phyloP scores from a whole-genome alignment of 2,329 filamentous ascomycete species.

The Neonectria sp. region DNA sequence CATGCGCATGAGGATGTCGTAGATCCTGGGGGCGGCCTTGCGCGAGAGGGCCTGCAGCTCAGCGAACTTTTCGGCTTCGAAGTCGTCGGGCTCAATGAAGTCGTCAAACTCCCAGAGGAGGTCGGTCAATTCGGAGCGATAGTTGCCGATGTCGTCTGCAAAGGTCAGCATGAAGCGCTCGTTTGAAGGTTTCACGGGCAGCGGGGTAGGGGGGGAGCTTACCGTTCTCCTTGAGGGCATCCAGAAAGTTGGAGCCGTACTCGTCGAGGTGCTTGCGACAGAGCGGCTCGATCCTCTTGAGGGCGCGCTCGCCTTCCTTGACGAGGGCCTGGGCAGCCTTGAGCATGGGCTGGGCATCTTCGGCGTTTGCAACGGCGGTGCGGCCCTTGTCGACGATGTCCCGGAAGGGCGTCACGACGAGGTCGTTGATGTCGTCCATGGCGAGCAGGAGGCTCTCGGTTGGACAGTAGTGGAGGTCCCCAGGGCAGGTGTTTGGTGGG shows the following conservation, averaged over 20 bases:
- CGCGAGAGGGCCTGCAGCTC: slow-evolving; percentile 65
- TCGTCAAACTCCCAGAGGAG: slow-evolving; percentile 72
- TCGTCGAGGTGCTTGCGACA: slow-evolving; percentile 65
- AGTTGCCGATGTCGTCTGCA: slow-evolving; percentile 63
- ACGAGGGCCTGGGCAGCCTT: slow-evolving; percentile 64
- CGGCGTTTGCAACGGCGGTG: slow-evolving; percentile 63
- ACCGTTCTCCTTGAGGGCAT: slow-evolving; percentile 70
- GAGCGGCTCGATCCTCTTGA: slow-evolving; percentile 67
- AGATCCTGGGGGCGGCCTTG: slow-evolving; percentile 63
- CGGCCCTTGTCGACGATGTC: slow-evolving; percentile 68
- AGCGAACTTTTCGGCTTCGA: slow-evolving; percentile 65
- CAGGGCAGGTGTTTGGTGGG: background rate
- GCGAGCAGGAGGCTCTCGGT: slow-evolving; percentile 22
- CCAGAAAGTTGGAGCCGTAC: slow-evolving; percentile 65
- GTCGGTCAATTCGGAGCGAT: slow-evolving; percentile 63
- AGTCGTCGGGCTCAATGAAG: slow-evolving; percentile 64
- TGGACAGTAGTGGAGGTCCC: slow-evolving; percentile 7
- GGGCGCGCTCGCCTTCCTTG: slow-evolving; percentile 64
- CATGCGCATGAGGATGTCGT: slow-evolving; percentile 68
- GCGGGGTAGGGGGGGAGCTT: slow-evolving; percentile 40
- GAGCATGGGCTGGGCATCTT: slow-evolving; percentile 61
- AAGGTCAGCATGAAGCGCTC: slow-evolving; percentile 32
- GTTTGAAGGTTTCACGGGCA: background rate
- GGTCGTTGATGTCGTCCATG: slow-evolving; percentile 59
- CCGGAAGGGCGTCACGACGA: slow-evolving; percentile 66